Evolutionary conservation across 495 filamentous ascomycete genomes (phyloP), one percentile per base, ranked within the genome.

Genomic region (Recurvomyces mirabilis): DNA sequence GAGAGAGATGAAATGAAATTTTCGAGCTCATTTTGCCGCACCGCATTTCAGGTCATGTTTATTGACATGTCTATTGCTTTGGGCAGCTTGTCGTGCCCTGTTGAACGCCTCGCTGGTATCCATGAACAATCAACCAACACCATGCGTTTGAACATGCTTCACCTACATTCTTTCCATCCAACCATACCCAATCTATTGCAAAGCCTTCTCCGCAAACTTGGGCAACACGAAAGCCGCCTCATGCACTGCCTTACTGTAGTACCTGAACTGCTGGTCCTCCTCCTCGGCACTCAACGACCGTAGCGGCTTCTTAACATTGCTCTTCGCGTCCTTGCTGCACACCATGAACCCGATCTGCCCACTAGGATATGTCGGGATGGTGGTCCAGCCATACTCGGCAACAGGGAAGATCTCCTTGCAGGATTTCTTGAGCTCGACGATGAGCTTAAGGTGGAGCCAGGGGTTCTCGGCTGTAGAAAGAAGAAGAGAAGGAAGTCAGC

Each of bases 331-430:
- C 77, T 96, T 96, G 78, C 73, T 83, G 79, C 91, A 96, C 52
- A 99, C 85, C 87, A 96, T 94, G 79, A 96, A 99, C 64, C 93
- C 93, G 61, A 99, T 99, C 73, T 95, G 89, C 64, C 93, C 93
- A 45, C 84, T 91, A 45, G 93, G 93, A 73, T 99, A 99, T 59
- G 93, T 99, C 44, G 93, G 93, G 69, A 96, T 99, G 58, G 89
- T 95, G 55, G 93, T 96, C 78, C 94, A 99, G 52, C 84, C 93
- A 73, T 96, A 99, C 68, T 96, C 93, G 63, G 80, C 93, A 45
- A 81, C 80, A 38, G 93, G 88, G 79, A 99, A 99, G 65, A 99
- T 84, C 68, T 94, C 85, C 53, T 79, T 77, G 80, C 93, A 96
- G 57, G 87, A 70, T 74, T 95, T 93, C 74, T 89, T 91, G 52